Evolutionary conservation across 225 moss, liverwort and hornwort species (phyloP).

Genomic region (Asterella californica): DNA sequence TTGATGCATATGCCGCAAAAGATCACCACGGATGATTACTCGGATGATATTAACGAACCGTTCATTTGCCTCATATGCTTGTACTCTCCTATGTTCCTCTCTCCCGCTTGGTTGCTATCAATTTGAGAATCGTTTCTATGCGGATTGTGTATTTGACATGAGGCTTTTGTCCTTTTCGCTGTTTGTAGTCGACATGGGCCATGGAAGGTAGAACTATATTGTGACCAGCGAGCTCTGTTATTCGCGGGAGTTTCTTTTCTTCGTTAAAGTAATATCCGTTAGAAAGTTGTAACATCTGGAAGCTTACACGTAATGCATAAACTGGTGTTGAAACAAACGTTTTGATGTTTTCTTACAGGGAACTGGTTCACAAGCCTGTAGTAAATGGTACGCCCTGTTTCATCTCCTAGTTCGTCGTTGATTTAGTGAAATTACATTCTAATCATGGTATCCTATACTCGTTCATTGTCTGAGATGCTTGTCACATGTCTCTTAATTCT

Average conservation of each 20-base stretch:
- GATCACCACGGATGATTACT: background rate
- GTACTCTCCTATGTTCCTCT: slow-evolving; percentile 14
- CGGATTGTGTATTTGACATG: background rate
- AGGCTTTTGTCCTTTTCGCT: background rate
- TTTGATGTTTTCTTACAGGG: slow-evolving; percentile 33
- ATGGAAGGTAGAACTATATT: background rate
- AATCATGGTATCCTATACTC: background rate
- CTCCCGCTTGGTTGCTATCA: background rate
- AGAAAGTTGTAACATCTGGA: background rate
- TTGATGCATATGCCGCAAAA: background rate
- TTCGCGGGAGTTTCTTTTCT: background rate
- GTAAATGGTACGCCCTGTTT: slow-evolving; percentile 50
- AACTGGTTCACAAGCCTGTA: slow-evolving; percentile 94
- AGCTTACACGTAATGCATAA: background rate
- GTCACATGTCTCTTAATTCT: background rate
- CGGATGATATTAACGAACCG: slow-evolving; percentile 60
- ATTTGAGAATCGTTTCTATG: background rate
- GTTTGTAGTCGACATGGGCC: background rate
- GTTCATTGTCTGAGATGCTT: background rate
- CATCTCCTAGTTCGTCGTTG: background rate
- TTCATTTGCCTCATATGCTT: slow-evolving; percentile 91
- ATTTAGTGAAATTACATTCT: background rate
- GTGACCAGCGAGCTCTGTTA: background rate
- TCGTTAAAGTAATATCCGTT: background rate
- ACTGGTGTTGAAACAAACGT: background rate